Conservation (phyloP, 768 basidiomycete genomes). For the Boletus coccyginus region DNA sequence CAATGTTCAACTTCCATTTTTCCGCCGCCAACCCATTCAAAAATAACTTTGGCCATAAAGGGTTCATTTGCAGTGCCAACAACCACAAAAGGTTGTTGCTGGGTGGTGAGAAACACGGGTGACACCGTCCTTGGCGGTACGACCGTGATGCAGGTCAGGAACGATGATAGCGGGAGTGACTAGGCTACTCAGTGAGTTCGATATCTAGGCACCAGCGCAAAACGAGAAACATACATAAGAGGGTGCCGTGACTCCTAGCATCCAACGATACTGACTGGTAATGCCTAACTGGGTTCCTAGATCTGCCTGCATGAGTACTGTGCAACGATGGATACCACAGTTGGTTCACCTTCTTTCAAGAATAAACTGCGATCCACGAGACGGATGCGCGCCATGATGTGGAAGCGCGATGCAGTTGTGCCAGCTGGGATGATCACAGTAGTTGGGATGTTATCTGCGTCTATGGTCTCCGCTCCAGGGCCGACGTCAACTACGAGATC, state of each 20-base stretch:
- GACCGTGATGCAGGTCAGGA: slow-evolving; percentile 38
- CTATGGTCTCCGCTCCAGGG: not conserved
- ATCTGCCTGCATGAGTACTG: slow-evolving; percentile 27
- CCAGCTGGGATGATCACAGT: slow-evolving; percentile 10
- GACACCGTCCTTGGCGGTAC: slow-evolving; percentile 36
- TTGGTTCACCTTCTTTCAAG: slow-evolving; percentile 37
- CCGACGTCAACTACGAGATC: slow-evolving; percentile 27
- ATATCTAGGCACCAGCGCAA: not conserved
- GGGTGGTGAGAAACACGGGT: slow-evolving; percentile 30
- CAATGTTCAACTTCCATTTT: slow-evolving; percentile 51
- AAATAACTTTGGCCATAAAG: slow-evolving; percentile 41
- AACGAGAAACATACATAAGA: slow-evolving; percentile 41
- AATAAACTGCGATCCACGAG: slow-evolving; percentile 45
- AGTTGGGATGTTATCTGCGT: not conserved
- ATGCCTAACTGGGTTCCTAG: slow-evolving; percentile 25
- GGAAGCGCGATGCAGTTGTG: slow-evolving; percentile 39
- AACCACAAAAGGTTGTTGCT: slow-evolving; percentile 40
- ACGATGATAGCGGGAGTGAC: slow-evolving; percentile 30
- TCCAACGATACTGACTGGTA: slow-evolving; percentile 46
- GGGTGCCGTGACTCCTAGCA: slow-evolving; percentile 42
- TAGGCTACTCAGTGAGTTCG: slow-evolving; percentile 20
- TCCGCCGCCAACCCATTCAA: slow-evolving; percentile 40
- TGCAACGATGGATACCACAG: not conserved
- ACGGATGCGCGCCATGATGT: slow-evolving; percentile 42
- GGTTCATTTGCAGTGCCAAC: slow-evolving; percentile 42